Evolutionary conservation across 805 yeast genomes (phyloP), one percentile per base, ranked within the genome.

Genomic region (Cyberlindnera meyerae): DNA sequence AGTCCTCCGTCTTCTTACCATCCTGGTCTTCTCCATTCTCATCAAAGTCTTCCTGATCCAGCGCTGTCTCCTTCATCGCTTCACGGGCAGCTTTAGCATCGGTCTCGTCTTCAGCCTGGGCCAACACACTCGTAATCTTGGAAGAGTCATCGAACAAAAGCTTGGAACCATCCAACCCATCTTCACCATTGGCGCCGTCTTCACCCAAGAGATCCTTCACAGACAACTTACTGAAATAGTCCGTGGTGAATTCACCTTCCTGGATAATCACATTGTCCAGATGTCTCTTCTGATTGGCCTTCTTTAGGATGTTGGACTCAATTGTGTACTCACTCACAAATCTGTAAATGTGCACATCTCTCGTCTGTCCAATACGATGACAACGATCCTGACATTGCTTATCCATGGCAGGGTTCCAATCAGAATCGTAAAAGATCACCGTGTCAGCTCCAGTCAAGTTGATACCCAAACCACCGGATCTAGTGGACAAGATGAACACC

Each of bases 331-430:
- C 98, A 18, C 95, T 84, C 18, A 93, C 97, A 61, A 93, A 83
- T 43, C 99, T 70, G 65, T 94, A 93, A 39, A 93, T 93, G 60
- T 93, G 98, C 24, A 93, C 99, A 57, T 93, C 98, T 54, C 98
- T 73, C 13, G 95, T 87, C 60, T 93, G 99, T 6, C 99, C 99
- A 58, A 93, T 93, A 68, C 99, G 82, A 60, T 93, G 99, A 63
- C 97, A 93, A 60, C 99, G 79, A 63, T 93, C 99, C 62, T 93
- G 98, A 64, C 98, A 93, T 62, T 93, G 99, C 56, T 88, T 87
- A 60, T 93, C 99, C 97, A 93, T 93, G 1, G 97, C 95, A 3
- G 99, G 99, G 57, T 93, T 93, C 98, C 98, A 90, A 62, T 90
- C 98, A 3, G 96, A 87, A 61, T 93, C 99, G 59, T 94, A 93